Conservation (phyloP, 1,284 basidiomycete species). For the Calocybe gambosa region DNA sequence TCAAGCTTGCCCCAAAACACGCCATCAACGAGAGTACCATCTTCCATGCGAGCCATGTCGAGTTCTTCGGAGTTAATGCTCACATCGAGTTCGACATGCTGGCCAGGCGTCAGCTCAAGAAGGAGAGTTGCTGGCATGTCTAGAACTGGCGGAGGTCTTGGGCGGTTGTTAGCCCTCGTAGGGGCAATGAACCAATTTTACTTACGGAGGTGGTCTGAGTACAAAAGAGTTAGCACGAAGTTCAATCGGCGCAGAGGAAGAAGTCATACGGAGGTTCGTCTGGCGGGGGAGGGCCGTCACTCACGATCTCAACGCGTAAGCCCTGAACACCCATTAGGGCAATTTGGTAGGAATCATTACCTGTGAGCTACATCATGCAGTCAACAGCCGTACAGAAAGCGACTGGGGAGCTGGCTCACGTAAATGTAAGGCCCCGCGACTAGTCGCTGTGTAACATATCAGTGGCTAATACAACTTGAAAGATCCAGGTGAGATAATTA, state of each 20-base stretch:
- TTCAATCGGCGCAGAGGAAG: neutral
- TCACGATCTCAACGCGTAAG: slow-evolving; percentile 73
- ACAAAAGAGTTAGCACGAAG: slow-evolving; percentile 6
- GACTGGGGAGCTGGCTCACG: slow-evolving; percentile 35
- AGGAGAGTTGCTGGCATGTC: slow-evolving; percentile 82
- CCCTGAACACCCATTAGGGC: slow-evolving; percentile 73
- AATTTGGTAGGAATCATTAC: slow-evolving; percentile 80
- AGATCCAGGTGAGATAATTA: slow-evolving; percentile 29
- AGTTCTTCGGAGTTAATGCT: slow-evolving; percentile 69
- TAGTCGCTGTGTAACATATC: slow-evolving; percentile 44
- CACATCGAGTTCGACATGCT: slow-evolving; percentile 70
- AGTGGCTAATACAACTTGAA: slow-evolving; percentile 1
- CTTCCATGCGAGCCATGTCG: slow-evolving; percentile 83
- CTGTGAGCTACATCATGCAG: slow-evolving; percentile 50
- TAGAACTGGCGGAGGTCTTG: slow-evolving; percentile 71
- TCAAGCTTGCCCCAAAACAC: slow-evolving; percentile 80
- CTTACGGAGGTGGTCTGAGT: slow-evolving; percentile 65
- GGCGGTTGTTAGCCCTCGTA: neutral
- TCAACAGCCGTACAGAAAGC: neutral
- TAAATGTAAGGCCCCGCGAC: slow-evolving; percentile 75
- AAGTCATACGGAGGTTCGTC: slow-evolving; percentile 62
- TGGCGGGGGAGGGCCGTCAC: slow-evolving; percentile 72
- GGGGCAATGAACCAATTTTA: slow-evolving; percentile 10
- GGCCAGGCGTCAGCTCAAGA: slow-evolving; percentile 68
- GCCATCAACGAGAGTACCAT: slow-evolving; percentile 75